These are phyloP conservation scores for Trichoderma cornu-damae DNA, from an alignment of 2,329 filamentous ascomycete genomes.

Conservation along the genomic window DNA sequence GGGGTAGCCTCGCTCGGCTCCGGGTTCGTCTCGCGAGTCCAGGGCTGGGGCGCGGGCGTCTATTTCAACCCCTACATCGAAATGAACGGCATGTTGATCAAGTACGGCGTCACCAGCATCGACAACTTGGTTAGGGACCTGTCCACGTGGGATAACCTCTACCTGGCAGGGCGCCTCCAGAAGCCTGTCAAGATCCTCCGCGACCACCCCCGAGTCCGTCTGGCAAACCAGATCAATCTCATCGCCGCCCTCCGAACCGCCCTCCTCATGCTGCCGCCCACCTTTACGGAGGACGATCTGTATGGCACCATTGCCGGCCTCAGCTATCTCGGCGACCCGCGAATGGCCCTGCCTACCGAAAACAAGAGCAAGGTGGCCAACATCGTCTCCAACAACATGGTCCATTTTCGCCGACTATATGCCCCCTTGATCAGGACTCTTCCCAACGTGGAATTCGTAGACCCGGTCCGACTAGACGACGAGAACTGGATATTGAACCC, in stretches of 20 bases:
- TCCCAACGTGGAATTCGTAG: conserved; percentile 77
- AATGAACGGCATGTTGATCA: conserved; percentile 92
- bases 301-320: conserved; percentile 90
- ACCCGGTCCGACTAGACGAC: conserved; percentile 42
- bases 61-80: conserved; percentile 97
- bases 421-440: conserved; percentile 82
- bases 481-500: conserved; percentile 38
- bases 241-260: conserved; percentile 87
- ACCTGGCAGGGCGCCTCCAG: conserved; percentile 91
- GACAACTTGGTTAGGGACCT: conserved; percentile 84
- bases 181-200: conserved; percentile 97
- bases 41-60: conserved; percentile 90
- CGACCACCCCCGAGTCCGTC: conserved; percentile 84
- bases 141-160: conserved; percentile 86
- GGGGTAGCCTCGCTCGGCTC: conserved; percentile 77
- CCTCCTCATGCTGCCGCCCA: conserved; percentile 74
- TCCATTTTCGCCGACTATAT: conserved; percentile 88
- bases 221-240: conserved; percentile 94
- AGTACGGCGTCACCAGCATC: conserved; percentile 95
- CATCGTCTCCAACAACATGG: conserved; percentile 86
- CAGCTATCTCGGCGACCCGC: conserved; percentile 92
- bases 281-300: conserved; percentile 80
- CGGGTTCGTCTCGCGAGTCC: conserved; percentile 74
- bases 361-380: conserved; percentile 89
- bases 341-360: conserved; percentile 86